phyloP scores from a whole-genome alignment of 768 basidiomycete species.

The Podaxis sp. region DNA sequence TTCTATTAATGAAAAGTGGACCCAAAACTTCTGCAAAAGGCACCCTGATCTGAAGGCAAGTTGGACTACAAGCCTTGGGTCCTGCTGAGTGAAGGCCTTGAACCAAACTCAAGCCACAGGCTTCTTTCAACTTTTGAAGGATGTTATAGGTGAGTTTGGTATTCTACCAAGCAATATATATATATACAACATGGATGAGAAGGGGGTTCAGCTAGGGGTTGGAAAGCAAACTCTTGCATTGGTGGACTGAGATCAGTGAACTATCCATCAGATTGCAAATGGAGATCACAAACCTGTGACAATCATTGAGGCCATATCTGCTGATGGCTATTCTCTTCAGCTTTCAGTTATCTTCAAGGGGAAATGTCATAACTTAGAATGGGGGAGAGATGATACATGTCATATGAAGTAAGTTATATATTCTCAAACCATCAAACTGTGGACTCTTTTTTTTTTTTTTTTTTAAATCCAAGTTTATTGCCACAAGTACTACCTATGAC shows the following conservation, averaged over 20 bases:
- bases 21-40: background rate
- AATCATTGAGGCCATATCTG: background rate
- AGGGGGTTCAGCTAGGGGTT: slow-evolving; percentile 13
- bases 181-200: slow-evolving; percentile 18
- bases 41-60: background rate
- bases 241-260: background rate
- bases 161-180: slow-evolving; percentile 12
- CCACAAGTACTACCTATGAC: no score
- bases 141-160: background rate
- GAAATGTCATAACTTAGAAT: no score
- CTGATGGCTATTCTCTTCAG: background rate
- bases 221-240: slow-evolving; percentile 6
- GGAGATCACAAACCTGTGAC: background rate
- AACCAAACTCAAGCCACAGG: background rate
- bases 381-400: no score
- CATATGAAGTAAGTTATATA: no score
- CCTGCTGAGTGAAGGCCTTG: background rate
- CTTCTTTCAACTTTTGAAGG: background rate
- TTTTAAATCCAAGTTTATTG: no score
- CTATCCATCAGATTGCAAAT: background rate
- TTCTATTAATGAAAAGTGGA: background rate
- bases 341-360: slow-evolving; percentile 17
- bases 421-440: no score
- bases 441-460: no score
- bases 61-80: background rate